Base-by-base conservation (phyloP, 2,329 filamentous ascomycete species). In the Phialemoniopsis sp. region DNA sequence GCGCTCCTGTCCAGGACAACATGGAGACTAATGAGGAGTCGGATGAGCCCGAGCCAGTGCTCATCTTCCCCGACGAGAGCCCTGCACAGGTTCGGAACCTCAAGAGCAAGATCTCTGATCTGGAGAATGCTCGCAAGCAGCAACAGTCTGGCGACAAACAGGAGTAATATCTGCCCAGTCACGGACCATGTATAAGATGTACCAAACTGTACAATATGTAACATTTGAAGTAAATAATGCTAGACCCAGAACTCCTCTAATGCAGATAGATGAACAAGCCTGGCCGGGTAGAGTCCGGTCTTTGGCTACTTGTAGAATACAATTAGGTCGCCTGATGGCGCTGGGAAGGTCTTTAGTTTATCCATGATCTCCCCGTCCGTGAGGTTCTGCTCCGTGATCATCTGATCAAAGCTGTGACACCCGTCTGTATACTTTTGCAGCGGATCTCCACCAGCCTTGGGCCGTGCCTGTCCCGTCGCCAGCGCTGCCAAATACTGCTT, bases 351-450 rank as follows among this genome's bases (percentile, higher is more conserved):
- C 59, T 79, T 81, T 35, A 93, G 62, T 57, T 75, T 80, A 29
- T 80, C 78, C 64, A 88, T 72, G 13, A 90, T 80, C 53, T 86
- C 81, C 42, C 70, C 72, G 54, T 90, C 84, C 7, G 77, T 78
- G 56, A 88, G 56, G 45, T 84, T 81, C 58, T 82, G 71, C 64
- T 89, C 86, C 2, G 82, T 86, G 55, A 87, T 87, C 48, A 91
- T 88, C 68, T 90, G 82, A 63, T 93, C 88, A 60, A 91, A 86
- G 50, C 77, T 80, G 56, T 89, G 85, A 47, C 75, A 75, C 0
- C 87, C 88, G 59, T 91, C 85, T 10, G 85, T 72, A 54, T 87
- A 91, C 52, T 68, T 73, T 48, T 82, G 71, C 55, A 91, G 53
- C 18, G 73, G 72, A 43, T 77, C 73, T 4, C 64, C 66, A 9